A percentile compares a stretch with the other conserved stretches of the same genome.
These are phyloP conservation scores for Dalbergia oliveri DNA, from an alignment of 306 rosid species.

Conservation along the genomic window DNA sequence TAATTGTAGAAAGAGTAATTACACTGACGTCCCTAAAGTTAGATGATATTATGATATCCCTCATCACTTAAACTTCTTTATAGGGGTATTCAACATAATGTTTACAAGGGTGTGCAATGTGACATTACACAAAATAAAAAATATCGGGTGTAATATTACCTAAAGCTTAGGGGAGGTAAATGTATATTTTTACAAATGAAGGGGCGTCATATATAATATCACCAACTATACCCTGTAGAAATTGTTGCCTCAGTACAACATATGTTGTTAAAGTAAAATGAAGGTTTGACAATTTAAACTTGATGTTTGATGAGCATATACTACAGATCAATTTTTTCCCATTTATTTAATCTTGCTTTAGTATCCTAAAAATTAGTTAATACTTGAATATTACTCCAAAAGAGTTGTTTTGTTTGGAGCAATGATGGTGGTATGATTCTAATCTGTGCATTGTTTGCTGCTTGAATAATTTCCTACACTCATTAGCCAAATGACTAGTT, in stretches of 20 bases:
- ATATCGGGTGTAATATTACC: no score
- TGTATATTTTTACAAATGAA: no score
- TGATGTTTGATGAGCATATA: neutral
- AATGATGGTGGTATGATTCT: neutral
- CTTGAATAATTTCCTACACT: conserved; percentile 16
- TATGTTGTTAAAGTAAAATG: neutral
- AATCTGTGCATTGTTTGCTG: conserved; percentile 14
- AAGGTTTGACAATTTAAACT: neutral
- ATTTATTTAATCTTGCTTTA: neutral
- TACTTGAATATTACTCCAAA: neutral
- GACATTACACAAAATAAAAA: no score
- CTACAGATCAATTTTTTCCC: neutral
- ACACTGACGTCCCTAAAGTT: no score
- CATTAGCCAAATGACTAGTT: conserved; percentile 19
- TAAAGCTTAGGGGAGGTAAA: no score
- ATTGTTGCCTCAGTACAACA: neutral
- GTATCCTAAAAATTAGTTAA: neutral
- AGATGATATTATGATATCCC: no score
- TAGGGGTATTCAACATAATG: no score
- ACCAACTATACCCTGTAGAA: neutral
- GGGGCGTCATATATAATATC: no score
- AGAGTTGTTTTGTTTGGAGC: neutral
- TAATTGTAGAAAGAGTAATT: no score
- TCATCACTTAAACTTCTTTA: no score
- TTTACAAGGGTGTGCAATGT: no score